Evolutionary conservation across 2,329 filamentous ascomycete species (phyloP), one percentile per base, ranked within the genome.

Genomic region (Fusarium temperatum): DNA sequence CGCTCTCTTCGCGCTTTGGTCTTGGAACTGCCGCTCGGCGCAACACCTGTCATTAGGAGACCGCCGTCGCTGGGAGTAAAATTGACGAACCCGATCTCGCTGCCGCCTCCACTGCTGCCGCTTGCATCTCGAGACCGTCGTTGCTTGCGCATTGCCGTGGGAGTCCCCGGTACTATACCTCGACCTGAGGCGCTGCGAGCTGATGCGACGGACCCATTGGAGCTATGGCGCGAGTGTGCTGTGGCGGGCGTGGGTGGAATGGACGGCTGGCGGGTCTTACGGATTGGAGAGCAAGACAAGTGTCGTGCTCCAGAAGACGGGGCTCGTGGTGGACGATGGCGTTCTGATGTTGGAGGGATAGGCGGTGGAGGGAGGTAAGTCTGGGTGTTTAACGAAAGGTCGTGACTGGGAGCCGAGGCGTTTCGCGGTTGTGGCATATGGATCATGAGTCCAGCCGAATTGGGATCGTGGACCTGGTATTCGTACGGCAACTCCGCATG

Each of bases 1-100:
- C 94, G 93, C 82, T 98, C 96, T 57, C 96, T 86, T 63, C 95
- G 86, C n/a, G 94, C 94, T 81, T 98, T 98, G 14, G 96, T 98
- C 88, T 98, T 98, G 75, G 90, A 93, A 76, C 92, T 95, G 15
- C 96, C 96, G 74, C 92, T 95, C 2, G 96, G 96, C 51, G 96
- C 96, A 18, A 99, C 96, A 10, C 95, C 96, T 13, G 90, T 94
- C 82, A 99, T 89, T 48, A 99, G 91, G 79, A 93, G 90, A 20
- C 88, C 85, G 77, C 91, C 92, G 81, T 99, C 95, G 56, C 88
- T 86, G 2, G 94, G 92, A 2, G 95, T 98, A 83, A 93, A 98
- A 82, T 98, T 98, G 73, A 98, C 94, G 79, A 98, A 98, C 17
- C 89, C 88, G 14, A 89, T 84, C 6, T 78, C 78, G 7, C 80